These are phyloP conservation scores for Bretschneidera sinensis DNA, from an alignment of 345 rosid species.

Conservation along the genomic window DNA sequence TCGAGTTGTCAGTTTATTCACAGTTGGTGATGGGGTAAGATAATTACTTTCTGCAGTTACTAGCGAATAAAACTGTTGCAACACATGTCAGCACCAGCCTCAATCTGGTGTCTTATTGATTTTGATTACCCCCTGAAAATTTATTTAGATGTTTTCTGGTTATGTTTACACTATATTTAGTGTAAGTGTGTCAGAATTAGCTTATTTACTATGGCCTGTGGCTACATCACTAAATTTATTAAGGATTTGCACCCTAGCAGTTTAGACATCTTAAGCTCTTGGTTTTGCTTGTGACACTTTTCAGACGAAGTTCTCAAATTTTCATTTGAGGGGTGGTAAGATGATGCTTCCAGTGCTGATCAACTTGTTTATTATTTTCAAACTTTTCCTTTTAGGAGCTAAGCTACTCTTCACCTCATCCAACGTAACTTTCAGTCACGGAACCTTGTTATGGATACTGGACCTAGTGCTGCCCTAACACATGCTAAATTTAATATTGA, in stretches of 20 bases:
- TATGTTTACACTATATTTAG: too few relatives aligned
- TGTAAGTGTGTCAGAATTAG: too few relatives aligned
- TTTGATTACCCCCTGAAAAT: too few relatives aligned
- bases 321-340: neutral
- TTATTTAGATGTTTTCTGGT: too few relatives aligned
- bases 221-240: too few relatives aligned
- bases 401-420: neutral
- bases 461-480: neutral
- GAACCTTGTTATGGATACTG: neutral
- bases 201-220: too few relatives aligned
- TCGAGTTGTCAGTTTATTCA: conserved; percentile 43
- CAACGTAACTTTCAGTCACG: neutral
- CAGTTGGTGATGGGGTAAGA: conserved; percentile 81
- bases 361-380: neutral
- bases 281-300: neutral
- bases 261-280: neutral
- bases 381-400: too few relatives aligned
- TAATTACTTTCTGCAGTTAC: neutral
- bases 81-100: neutral
- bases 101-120: too few relatives aligned
- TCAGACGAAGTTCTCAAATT: neutral
- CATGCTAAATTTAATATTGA: neutral
- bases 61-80: neutral
- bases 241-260: neutral
- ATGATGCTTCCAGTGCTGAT: neutral